Base-by-base conservation (phyloP, 2,329 filamentous ascomycete genomes). In the Exophiala sp. region DNA sequence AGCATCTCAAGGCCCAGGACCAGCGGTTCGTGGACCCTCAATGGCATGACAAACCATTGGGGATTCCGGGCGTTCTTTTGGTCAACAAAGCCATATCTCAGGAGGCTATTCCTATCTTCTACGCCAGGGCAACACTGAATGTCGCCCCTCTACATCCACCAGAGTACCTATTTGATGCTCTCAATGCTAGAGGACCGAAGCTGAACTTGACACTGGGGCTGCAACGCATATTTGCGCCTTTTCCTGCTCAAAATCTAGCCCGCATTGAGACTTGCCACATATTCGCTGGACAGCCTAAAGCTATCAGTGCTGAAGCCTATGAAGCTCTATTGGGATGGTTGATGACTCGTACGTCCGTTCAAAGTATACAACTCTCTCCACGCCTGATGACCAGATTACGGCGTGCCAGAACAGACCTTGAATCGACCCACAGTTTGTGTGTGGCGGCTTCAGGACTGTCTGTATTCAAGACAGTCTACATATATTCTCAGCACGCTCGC, bases 281-380 rank as follows among this genome's bases (percentile, higher is more conserved):
- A 24, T 60, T 46, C 36, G 55, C 55, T 36, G 47, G 46, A 33
- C 58, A 60, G 38, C 32, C 11, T 24, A 44, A 54, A 38, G 55
- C 50, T n/a, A 53, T 60, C 47, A 48, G 52, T 47, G 55, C 47
- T 24, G 45, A 52, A 14, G 52, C 55, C n/a, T 60, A 60, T 39
- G 58, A 60, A 38, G 42, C 55, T 33, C 55, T 60, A 11, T 46
- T 60, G 10, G 43, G 50, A 9, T 60, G 58, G 58, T 48, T 60
- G 10, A 36, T 55, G n/a, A 48, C 54, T 14, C 35, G 47, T 18
- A 60, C 58, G 1, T 42, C 51, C 8, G 52, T 58, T 29, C 43
- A 35, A 40, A 47, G 34, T 7, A 51, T 58, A 38, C 21, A 50
- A 9, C 45, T 58, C 18, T 60, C 55, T 33, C 12, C 14, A 10